phyloP scores from a whole-genome alignment of 176 grass and related monocot genomes.

The Tillandsia leiboldiana region DNA sequence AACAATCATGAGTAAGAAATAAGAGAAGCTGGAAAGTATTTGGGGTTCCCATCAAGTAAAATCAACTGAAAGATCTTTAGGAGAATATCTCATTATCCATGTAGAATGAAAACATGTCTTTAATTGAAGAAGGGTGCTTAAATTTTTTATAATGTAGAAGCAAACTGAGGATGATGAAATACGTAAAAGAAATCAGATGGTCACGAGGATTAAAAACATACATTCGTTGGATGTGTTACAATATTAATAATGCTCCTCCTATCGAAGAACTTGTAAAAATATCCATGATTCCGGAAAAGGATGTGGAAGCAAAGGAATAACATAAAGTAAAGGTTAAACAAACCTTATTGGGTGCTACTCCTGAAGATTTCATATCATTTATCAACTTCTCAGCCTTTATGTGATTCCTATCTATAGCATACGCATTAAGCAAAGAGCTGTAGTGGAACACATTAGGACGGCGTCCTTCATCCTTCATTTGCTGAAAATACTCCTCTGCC shows the following conservation, averaged over 20 bases:
- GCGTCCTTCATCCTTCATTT: constrained; percentile 86
- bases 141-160: too few species aligned
- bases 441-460: constrained; percentile 90
- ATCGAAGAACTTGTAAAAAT: background rate
- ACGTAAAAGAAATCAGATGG: too few species aligned
- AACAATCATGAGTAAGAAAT: background rate
- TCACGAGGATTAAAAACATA: too few species aligned
- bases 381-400: constrained; percentile 69
- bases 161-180: too few species aligned
- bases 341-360: constrained; percentile 85
- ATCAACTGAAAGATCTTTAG: too few species aligned
- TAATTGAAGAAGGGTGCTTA: too few species aligned
- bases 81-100: too few species aligned
- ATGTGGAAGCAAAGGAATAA: constrained; percentile 16
- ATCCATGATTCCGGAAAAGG: constrained; percentile 1
- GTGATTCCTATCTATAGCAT: constrained; percentile 63
- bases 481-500: constrained; percentile 73
- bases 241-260: too few species aligned
- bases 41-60: too few species aligned
- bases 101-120: too few species aligned
- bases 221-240: too few species aligned
- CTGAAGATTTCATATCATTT: constrained; percentile 61
- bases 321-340: constrained; percentile 20
- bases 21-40: background rate
- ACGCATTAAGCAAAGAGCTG: constrained; percentile 81